Conservation (phyloP, 805 yeast species). For the Ascoidea asiatica region DNA sequence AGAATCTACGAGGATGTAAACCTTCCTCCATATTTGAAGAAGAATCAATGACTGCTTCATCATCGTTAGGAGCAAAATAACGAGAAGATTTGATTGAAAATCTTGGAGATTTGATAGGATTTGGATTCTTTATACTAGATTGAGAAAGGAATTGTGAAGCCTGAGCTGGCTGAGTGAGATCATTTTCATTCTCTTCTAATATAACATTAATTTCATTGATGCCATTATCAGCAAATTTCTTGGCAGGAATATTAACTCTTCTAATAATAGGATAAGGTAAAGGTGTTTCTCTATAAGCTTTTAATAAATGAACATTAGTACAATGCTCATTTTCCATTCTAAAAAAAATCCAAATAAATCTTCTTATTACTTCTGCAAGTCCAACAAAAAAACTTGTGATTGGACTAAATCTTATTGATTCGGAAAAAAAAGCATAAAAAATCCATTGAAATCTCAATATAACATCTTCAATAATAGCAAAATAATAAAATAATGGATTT, state of each 20-base stretch:
- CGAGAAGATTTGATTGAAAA: background rate
- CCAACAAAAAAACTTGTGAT: slow-evolving; percentile 76
- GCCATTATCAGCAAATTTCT: background rate
- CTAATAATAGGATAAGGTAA: slow-evolving; percentile 55
- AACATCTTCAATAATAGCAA: slow-evolving; percentile 63
- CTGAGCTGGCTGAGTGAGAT: background rate
- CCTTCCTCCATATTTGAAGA: slow-evolving; percentile 14
- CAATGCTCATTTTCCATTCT: slow-evolving; percentile 96
- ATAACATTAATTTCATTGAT: background rate
- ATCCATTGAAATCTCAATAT: slow-evolving; percentile 83
- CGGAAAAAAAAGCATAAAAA: slow-evolving; percentile 67
- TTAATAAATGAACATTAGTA: slow-evolving; percentile 69
- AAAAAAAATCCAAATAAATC: slow-evolving; percentile 83
- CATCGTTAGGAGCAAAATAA: slow-evolving; percentile 1
- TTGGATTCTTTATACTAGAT: too few relatives aligned
- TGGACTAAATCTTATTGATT: slow-evolving; percentile 77
- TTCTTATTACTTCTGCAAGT: slow-evolving; percentile 63
- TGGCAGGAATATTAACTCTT: background rate
- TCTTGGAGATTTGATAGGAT: background rate
- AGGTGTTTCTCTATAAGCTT: slow-evolving; percentile 81
- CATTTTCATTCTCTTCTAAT: slow-evolving; percentile 2
- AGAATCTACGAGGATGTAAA: slow-evolving; percentile 12
- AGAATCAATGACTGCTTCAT: slow-evolving; percentile 14
- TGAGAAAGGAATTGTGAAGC: too few relatives aligned
- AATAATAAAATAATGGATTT: slow-evolving; percentile 46